Conservation (phyloP, 2,329 filamentous ascomycete species). For the Fusarium scirpi region DNA sequence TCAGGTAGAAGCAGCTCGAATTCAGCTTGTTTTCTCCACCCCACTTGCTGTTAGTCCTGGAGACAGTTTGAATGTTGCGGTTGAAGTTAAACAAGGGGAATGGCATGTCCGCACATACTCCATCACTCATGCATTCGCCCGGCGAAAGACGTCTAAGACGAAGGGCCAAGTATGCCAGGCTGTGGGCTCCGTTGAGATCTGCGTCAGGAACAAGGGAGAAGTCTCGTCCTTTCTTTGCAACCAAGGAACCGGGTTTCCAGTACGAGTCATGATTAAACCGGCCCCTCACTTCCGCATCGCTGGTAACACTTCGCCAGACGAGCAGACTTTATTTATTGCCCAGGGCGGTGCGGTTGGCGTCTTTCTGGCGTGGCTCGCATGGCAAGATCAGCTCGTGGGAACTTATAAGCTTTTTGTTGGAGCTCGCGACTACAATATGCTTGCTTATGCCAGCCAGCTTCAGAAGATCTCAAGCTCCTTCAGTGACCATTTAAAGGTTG, state of each 20-base stretch:
- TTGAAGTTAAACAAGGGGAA: neutral
- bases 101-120: neutral
- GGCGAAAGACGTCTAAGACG: neutral
- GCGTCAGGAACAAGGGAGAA: neutral
- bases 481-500: neutral
- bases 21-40: neutral
- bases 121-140: neutral
- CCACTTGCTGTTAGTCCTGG: constrained; percentile 1
- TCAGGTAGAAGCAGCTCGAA: neutral
- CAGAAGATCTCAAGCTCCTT: neutral
- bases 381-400: neutral
- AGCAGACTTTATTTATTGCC: neutral
- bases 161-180: neutral
- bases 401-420: neutral
- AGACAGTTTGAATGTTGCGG: neutral
- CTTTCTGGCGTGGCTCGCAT: neutral
- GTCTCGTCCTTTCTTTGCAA: neutral
- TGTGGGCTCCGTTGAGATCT: neutral
- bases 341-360: neutral
- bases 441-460: neutral
- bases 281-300: neutral
- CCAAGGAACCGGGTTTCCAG: neutral
- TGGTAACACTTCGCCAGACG: neutral
- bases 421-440: neutral
- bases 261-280: neutral